These are phyloP conservation scores for Gossypium gossypioides DNA, from an alignment of 441 rosid genomes.

Conservation along the genomic window DNA sequence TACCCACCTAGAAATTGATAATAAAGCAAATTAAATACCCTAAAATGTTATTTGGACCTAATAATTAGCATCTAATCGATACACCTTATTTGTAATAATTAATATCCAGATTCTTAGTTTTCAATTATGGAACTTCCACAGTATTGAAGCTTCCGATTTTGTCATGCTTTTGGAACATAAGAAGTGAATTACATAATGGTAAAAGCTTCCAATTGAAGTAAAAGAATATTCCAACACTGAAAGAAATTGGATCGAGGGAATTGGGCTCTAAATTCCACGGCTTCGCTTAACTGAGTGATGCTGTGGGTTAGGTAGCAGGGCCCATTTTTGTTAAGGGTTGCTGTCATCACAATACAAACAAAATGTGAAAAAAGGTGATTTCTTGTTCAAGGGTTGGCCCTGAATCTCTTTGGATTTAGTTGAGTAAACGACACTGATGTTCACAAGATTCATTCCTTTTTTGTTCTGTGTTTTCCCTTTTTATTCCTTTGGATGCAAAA, in stretches of 20 bases:
- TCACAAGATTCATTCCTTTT: too few relatives aligned
- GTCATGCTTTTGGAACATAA: background rate
- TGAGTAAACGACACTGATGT: background rate
- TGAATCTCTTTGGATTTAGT: background rate
- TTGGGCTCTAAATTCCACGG: slow-evolving; percentile 2
- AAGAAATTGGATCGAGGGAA: background rate
- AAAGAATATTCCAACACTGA: background rate
- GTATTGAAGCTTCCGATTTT: background rate
- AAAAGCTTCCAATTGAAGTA: background rate
- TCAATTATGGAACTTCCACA: too few relatives aligned
- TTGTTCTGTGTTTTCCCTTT: background rate
- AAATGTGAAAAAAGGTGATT: background rate
- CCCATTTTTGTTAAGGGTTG: background rate
- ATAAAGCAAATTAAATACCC: too few relatives aligned
- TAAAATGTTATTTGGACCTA: too few relatives aligned
- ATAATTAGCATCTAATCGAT: too few relatives aligned
- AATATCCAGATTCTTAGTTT: too few relatives aligned
- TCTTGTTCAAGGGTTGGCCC: background rate
- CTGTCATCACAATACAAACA: background rate
- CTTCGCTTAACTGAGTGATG: background rate
- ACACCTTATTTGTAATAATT: too few relatives aligned
- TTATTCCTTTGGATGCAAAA: background rate
- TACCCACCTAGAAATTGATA: too few relatives aligned
- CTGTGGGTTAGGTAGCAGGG: background rate
- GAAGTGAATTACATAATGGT: background rate